phyloP scores from a whole-genome alignment of 331 rosid genomes.

The Dryas integrifolia region DNA sequence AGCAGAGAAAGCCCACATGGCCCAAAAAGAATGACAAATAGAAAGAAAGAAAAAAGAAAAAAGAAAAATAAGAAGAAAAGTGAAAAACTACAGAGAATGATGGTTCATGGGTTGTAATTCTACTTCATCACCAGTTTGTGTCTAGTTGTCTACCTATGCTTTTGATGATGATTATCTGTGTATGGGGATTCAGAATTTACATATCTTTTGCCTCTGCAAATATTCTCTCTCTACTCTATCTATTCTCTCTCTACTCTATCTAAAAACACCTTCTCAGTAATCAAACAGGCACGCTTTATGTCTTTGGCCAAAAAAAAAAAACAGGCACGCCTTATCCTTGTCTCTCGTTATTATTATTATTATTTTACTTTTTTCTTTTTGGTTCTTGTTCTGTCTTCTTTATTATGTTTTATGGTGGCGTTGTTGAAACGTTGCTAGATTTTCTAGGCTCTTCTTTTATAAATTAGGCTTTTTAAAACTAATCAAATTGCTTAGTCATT shows the following conservation, averaged over 20 bases:
- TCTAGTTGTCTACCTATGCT: slow-evolving; percentile 19
- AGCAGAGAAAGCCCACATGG: slow-evolving; percentile 33
- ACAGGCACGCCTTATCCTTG: slow-evolving; percentile 30
- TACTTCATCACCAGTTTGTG: slow-evolving; percentile 8
- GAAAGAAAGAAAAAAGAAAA: slow-evolving; percentile 13
- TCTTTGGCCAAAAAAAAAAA: slow-evolving; percentile 5
- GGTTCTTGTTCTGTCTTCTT: slow-evolving; percentile 8
- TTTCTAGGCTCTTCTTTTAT: slow-evolving; percentile 15
- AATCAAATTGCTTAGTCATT: too few species aligned
- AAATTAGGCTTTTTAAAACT: too few species aligned
- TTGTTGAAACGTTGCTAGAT: slow-evolving; percentile 26
- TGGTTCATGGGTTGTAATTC: slow-evolving; percentile 24
- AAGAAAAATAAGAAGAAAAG: slow-evolving; percentile 13
- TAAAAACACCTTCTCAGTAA: slow-evolving; percentile 35
- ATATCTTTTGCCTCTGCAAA: slow-evolving; percentile 25
- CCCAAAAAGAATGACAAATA: slow-evolving; percentile 33
- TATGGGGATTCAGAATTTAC: slow-evolving; percentile 41
- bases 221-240: slow-evolving; percentile 5
- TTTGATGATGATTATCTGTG: slow-evolving; percentile 30
- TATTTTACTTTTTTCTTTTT: neutral
- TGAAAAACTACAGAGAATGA: slow-evolving; percentile 3
- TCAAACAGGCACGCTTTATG: slow-evolving; percentile 33
- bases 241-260: slow-evolving; percentile 6
- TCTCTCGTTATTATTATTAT: slow-evolving; percentile 1
- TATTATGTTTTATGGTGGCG: slow-evolving; percentile 13